Percentiles rank a stretch among this genome's conserved stretches.
phyloP scores from a whole-genome alignment of 768 basidiomycete genomes.

The Boletus sp. region DNA sequence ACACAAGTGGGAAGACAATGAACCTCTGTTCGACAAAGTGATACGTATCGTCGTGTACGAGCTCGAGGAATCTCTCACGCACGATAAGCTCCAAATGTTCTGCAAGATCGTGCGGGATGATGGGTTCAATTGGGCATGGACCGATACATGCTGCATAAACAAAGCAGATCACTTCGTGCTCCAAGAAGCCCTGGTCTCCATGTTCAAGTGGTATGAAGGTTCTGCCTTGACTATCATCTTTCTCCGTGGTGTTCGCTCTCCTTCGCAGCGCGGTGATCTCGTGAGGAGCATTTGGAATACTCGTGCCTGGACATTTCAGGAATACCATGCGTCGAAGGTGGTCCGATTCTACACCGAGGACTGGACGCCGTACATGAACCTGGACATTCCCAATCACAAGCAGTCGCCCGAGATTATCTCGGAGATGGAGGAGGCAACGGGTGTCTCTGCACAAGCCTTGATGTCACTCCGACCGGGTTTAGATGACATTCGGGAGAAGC shows the following conservation, averaged over 20 bases:
- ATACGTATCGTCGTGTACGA: background rate
- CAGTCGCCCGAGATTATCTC: background rate
- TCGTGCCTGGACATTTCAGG: conserved; percentile 5
- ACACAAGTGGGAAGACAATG: background rate
- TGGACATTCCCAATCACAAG: conserved; percentile 10
- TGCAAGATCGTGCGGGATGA: too few species aligned
- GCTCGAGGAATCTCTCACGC: too few species aligned
- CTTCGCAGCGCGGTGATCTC: background rate
- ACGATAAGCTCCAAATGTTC: too few species aligned
- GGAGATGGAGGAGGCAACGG: conserved; percentile 10
- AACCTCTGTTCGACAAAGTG: conserved; percentile 8
- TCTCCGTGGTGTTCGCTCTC: too few species aligned
- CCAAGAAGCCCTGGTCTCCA: background rate
- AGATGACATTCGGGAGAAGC: too few species aligned
- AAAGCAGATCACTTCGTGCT: too few species aligned
- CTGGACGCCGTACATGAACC: conserved; percentile 4
- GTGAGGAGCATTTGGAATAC: background rate
- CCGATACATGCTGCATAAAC: too few species aligned
- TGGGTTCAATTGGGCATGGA: too few species aligned
- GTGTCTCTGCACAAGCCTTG: background rate
- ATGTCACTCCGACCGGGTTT: too few species aligned
- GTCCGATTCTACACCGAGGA: conserved; percentile 12
- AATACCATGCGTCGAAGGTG: conserved; percentile 11
- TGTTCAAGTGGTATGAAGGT: background rate
- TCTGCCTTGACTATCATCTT: too few species aligned